Conservation (phyloP, 176 grass and related monocot genomes). For the Oryza australiensis region DNA sequence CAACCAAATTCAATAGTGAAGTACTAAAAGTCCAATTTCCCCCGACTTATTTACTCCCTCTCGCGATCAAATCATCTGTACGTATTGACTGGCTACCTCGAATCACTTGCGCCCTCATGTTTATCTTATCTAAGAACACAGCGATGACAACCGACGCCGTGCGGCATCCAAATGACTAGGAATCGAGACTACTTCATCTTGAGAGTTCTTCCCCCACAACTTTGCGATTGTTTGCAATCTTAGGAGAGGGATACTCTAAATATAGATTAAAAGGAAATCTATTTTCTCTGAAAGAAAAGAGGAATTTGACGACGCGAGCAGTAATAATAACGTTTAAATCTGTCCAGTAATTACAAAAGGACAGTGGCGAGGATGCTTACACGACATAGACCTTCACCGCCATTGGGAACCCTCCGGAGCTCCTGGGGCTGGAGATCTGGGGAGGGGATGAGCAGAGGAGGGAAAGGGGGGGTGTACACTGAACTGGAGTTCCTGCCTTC, state of each 20-base stretch:
- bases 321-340: neutral
- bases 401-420: conserved; percentile 57
- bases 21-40: neutral
- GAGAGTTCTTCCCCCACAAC: neutral
- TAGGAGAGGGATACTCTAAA: neutral
- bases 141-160: neutral
- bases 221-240: neutral
- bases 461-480: neutral
- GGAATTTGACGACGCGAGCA: neutral
- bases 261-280: neutral
- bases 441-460: neutral
- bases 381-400: conserved; percentile 80
- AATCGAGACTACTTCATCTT: neutral
- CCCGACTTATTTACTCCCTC: neutral
- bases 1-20: conserved; percentile 10
- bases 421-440: conserved; percentile 38
- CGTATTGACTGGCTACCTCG: neutral
- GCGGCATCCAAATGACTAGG: neutral
- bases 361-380: conserved; percentile 50
- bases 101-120: neutral
- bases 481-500: conserved; percentile 1
- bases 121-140: conserved; percentile 12
- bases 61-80: conserved; percentile 17
- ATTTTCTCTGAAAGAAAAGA: neutral
- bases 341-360: conserved; percentile 6